Evolutionary conservation across 805 yeast genomes (phyloP).

Genomic region (Kodamaea neixiangensis): DNA sequence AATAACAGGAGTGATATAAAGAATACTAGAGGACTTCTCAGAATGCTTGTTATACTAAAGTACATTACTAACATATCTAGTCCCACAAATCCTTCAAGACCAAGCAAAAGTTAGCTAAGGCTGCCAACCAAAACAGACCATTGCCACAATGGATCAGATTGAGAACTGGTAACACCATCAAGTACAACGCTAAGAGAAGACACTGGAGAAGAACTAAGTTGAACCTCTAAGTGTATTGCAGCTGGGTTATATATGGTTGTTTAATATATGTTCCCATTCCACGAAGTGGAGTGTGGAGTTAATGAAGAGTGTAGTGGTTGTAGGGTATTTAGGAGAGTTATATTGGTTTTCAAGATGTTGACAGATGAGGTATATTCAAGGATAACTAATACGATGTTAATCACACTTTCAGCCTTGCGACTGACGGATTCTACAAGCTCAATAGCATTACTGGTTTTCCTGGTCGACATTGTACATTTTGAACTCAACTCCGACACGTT

Average conservation of each 20-base stretch:
- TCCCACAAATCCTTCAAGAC: constrained; percentile 94
- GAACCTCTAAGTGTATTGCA: constrained; percentile 64
- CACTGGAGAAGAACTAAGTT: constrained; percentile 99
- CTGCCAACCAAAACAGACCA: constrained; percentile 98
- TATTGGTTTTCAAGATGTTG: too few species aligned
- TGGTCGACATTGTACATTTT: too few species aligned
- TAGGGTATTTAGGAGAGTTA: not conserved
- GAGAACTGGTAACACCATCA: constrained; percentile 96
- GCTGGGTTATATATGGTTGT: constrained; percentile 12
- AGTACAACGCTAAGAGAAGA: constrained; percentile 99
- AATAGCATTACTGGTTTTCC: too few species aligned
- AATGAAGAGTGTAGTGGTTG: not conserved
- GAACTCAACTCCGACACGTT: too few species aligned
- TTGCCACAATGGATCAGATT: constrained; percentile 99
- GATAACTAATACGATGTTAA: too few species aligned
- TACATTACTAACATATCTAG: constrained; percentile 45
- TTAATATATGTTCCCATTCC: constrained; percentile 11
- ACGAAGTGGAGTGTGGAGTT: not conserved
- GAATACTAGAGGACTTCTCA: too few species aligned
- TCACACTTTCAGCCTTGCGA: too few species aligned
- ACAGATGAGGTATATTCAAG: too few species aligned
- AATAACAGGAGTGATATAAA: too few species aligned
- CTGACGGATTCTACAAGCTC: too few species aligned
- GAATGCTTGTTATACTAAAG: not conserved
- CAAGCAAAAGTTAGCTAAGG: constrained; percentile 99